Evolutionary conservation across 1,139 yeast species (phyloP).

Genomic region (Wickerhamomyces sp.): DNA sequence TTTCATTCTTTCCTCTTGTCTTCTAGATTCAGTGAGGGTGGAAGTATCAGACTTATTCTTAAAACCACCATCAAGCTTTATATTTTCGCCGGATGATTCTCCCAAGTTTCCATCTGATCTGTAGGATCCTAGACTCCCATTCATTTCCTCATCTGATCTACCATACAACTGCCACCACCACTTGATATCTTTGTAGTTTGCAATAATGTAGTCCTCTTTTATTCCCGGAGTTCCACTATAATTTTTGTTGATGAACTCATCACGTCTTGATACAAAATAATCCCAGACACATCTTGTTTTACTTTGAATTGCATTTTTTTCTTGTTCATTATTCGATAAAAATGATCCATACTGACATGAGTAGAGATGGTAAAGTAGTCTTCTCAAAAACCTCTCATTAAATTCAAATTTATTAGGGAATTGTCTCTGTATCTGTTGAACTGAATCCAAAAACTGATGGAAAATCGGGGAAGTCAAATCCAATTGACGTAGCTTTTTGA

Average conservation of each 20-base stretch:
- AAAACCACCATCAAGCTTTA: no score
- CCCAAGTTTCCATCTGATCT: no score
- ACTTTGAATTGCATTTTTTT: constrained; percentile 40
- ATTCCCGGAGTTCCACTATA: constrained; percentile 29
- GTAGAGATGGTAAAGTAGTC: constrained; percentile 81
- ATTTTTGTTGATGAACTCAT: constrained; percentile 59
- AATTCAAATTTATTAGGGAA: constrained; percentile 74
- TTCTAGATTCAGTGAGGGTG: not conserved
- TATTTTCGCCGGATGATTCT: no score
- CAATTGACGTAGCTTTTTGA: constrained; percentile 34
- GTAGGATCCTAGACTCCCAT: constrained; percentile 30
- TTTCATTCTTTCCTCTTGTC: constrained; percentile 4
- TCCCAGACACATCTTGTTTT: constrained; percentile 88
- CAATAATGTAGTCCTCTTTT: constrained; percentile 48
- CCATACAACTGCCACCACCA: constrained; percentile 93
- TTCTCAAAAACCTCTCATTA: constrained; percentile 79
- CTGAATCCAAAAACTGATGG: constrained; percentile 89
- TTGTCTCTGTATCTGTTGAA: constrained; percentile 72
- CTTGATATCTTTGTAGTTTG: constrained; percentile 60
- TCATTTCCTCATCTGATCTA: constrained; percentile 76
- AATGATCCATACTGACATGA: constrained; percentile 96
- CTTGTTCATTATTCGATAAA: constrained; percentile 68
- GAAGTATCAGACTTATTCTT: no score
- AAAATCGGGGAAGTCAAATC: constrained; percentile 81
- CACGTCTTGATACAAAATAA: constrained; percentile 71